Base-by-base conservation (phyloP, 2,329 filamentous ascomycete species). In the Ceratocystis destructans region DNA sequence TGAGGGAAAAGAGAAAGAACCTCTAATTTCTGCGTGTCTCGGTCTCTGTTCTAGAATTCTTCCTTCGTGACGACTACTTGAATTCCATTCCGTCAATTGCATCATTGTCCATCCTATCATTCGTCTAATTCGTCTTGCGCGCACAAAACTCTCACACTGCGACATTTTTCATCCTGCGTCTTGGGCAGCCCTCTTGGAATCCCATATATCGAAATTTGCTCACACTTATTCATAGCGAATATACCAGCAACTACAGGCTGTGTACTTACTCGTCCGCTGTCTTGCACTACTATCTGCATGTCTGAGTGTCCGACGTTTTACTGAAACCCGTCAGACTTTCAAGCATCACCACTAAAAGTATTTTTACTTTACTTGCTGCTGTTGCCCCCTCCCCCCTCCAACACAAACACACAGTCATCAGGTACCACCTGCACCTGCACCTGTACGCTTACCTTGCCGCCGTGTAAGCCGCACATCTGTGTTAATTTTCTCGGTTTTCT, bases 401-500 rank as follows among this genome's bases (percentile, higher is more conserved):
- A 12, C 37, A 41, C 3, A 12, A 8, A 41, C 37, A 41, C 28
- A 10, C 55, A 59, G 55, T 8, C n/a, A 5, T 37, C 55, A 59
- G 55, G 48, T 12, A 5, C 48, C 48, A 25, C 7, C 5, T 59
- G 33, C 48, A 25, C 2, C 5, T 59, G 33, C 55, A 37, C 55
- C 28, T 37, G 55, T 33, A 22, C 48, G n/a, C n/a, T 50, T 25
- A 22, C 22, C 48, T 25, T 53, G 48, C 10, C 15, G 48, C 10
- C 8, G 55, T 59, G 55, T 10, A 59, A 15, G 5, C 31, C n/a
- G 55, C n/a, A 31, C 55, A 37, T 25, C 63, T 63, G n/a, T 48
- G 15, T 22, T 48, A 37, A 20, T 61, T 61, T 33, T 64, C 62
- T 67, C 62, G 44, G 31, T 25, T 37, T 53, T 61, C 44, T 57